These are phyloP conservation scores for Aspergillus haitiensis DNA, from an alignment of 495 filamentous ascomycete genomes.

Conservation along the genomic window DNA sequence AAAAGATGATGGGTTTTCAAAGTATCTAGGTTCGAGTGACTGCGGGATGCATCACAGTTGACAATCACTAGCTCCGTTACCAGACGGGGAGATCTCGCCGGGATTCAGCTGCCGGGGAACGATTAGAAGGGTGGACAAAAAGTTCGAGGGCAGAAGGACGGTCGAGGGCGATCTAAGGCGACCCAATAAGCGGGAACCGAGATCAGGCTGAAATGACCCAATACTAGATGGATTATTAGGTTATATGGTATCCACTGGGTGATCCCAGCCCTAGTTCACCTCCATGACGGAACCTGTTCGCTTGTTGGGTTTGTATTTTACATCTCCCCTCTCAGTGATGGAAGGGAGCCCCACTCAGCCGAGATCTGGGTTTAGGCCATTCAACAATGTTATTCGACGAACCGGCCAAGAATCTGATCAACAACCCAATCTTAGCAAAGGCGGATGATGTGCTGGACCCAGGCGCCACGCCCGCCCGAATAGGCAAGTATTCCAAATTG, in stretches of 20 bases:
- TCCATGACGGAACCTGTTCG: constrained; percentile 26
- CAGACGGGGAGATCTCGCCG: constrained; percentile 12
- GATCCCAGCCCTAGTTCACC: constrained; percentile 25
- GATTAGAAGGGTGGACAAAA: constrained; percentile 9
- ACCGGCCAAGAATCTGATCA: constrained; percentile 26
- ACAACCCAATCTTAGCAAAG: constrained; percentile 26
- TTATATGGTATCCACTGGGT: constrained; percentile 20
- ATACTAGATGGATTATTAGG: constrained; percentile 21
- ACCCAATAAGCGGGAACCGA: constrained; percentile 17
- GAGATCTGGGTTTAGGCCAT: constrained; percentile 19
- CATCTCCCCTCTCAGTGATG: constrained; percentile 12
- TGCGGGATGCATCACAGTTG: constrained; percentile 4
- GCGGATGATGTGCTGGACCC: constrained; percentile 22
- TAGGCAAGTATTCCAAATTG: constrained; percentile 27
- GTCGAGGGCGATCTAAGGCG: constrained; percentile 11
- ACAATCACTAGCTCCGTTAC: constrained; percentile 11
- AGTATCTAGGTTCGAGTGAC: background rate
- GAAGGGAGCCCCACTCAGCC: constrained; percentile 22
- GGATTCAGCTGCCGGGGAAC: constrained; percentile 21
- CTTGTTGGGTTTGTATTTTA: constrained; percentile 14
- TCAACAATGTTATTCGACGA: constrained; percentile 17
- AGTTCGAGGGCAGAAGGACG: constrained; percentile 9
- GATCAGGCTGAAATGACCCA: constrained; percentile 21
- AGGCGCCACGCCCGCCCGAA: constrained; percentile 23
- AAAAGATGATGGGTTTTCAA: background rate